Base-by-base conservation (phyloP, 331 rosid species). In the Saraca asoca region DNA sequence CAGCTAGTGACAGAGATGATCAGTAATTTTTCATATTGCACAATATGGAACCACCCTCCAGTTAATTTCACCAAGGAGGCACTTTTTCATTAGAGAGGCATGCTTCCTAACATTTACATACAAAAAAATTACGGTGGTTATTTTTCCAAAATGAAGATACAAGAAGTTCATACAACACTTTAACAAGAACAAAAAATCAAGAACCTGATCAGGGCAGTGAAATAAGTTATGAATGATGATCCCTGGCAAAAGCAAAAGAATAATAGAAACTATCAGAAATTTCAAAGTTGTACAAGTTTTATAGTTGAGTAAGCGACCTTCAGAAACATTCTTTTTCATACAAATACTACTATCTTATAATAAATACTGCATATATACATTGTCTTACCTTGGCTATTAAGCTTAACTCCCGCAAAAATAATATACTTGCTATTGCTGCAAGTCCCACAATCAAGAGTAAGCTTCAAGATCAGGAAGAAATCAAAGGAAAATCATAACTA, bases 181-280 rank as follows among this genome's bases (percentile, higher is more conserved):
- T n/a, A n/a, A n/a, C 53, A 72, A 46, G 45, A 50, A 64, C 12
- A 37, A 35, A 17, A 38, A 66, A 58, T 59, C 62, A 76, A 56
- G 64, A 68, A 94, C 99, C 99, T 94, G 99, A 88, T 77, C 67
- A 77, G 63, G 66, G 95, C 74, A 20, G 91, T 81, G 65, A 83
- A 41, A 51, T 62, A 44, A 41, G 77, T 64, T 16, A 75, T 49
- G 55, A 78, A 12, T 18, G 89, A 75, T 19, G 91, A 70, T 52
- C 87, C 85, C 99, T 94, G 91, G 61, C 66, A 73, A 72, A 72
- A 53, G 48, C 61, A 80, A 79, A 77, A 39, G 50, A 35, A 14
- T 51, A 85, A 66, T 24, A 66, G 52, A 35, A 77, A 70, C 42
- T 9, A 69, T 79, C 58, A 77, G 66, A 65, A 59, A 18, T 44